A percentile compares a stretch with the other conserved stretches of the same genome.
Conservation (phyloP, 1,284 basidiomycete species). For the Malassezia brasiliensis region DNA sequence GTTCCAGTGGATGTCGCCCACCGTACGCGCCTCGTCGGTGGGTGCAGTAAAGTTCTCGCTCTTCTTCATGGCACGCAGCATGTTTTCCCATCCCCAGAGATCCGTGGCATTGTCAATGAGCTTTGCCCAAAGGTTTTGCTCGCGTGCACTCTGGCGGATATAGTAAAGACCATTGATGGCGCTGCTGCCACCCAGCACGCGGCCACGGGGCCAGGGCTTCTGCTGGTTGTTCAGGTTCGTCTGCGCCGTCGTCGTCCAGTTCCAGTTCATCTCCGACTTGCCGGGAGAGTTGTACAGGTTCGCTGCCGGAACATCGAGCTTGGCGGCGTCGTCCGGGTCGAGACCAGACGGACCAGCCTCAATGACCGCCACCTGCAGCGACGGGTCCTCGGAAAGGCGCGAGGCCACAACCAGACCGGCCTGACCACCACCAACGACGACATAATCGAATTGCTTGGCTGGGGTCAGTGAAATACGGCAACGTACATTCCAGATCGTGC, state of each 20-base stretch:
- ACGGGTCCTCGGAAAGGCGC: slow-evolving; percentile 29
- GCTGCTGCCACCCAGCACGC: slow-evolving; percentile 33
- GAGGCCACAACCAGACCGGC: slow-evolving; percentile 36
- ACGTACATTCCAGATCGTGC: slow-evolving; percentile 12
- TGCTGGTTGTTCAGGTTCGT: slow-evolving; percentile 16
- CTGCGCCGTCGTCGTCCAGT: slow-evolving; percentile 26
- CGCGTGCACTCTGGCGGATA: slow-evolving; percentile 22
- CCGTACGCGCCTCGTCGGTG: slow-evolving; percentile 19
- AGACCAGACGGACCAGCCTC: slow-evolving; percentile 53
- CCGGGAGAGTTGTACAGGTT: slow-evolving; percentile 34
- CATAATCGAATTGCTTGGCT: slow-evolving; percentile 44
- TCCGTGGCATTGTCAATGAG: slow-evolving; percentile 19
- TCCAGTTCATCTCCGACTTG: slow-evolving; percentile 29
- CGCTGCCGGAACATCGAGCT: slow-evolving; percentile 15
- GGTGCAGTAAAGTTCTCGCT: slow-evolving; percentile 52
- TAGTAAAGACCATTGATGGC: slow-evolving; percentile 42
- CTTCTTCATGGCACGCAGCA: slow-evolving; percentile 51
- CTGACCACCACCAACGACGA: slow-evolving; percentile 56
- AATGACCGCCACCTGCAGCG: slow-evolving; percentile 38
- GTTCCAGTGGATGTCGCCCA: slow-evolving; percentile 33
- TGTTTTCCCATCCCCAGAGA: slow-evolving; percentile 27
- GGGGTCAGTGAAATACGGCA: background rate
- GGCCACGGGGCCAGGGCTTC: slow-evolving; percentile 13
- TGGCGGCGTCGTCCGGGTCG: slow-evolving; percentile 16
- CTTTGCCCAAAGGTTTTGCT: slow-evolving; percentile 28